Base-by-base conservation (phyloP, 257 asterid genomes). In the Solanum chiquidenum region DNA sequence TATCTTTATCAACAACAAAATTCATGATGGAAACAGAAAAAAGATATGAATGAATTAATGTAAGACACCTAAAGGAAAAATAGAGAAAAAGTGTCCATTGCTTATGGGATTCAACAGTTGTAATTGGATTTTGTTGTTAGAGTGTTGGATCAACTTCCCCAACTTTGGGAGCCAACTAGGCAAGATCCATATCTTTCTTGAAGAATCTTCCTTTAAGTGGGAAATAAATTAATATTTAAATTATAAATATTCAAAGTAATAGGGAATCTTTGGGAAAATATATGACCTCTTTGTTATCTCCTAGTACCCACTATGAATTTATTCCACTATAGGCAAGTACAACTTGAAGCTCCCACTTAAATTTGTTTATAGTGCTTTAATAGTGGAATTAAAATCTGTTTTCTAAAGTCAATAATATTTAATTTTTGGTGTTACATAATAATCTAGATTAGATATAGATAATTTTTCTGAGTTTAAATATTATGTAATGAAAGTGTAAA, bases 111-210 rank as follows among this genome's bases (percentile, higher is more conserved):
- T 46, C 85, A 75, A 42, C 64, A 86, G 88, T 79, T 25, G 42
- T 74, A 20, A 38, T 49, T n/a, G 34, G 69, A 40, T 86, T 82
- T 72, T 40, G 55, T 68, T 79, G 74, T 73, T 89, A 58, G 87
- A 60, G 86, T 58, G 80, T 64, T 29, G 58, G n/a, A 66, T 64
- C 55, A 27, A 84, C 87, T 87, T 87, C 91, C 91, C 68, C 89
- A 64, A 77, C 76, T 38, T 18, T 84, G 74, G 91, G 91, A 89
- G 88, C 84, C 89, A 89, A 84, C 89, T 16, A 66, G 88, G 76
- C 87, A 85, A 85, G 13, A 25, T 68, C 79, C 62, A 64, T 33
- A 64, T 86, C 62, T 46, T 4, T 76, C 37, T 83, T 20, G 35
- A 71, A 62, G 89, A 74, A 89, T 89, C 91, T 83, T 69, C 9